Percentiles rank a stretch among this genome's conserved stretches.
Evolutionary conservation across 495 filamentous ascomycete species (phyloP).

Genomic region (Aspergillus mulundensis): DNA sequence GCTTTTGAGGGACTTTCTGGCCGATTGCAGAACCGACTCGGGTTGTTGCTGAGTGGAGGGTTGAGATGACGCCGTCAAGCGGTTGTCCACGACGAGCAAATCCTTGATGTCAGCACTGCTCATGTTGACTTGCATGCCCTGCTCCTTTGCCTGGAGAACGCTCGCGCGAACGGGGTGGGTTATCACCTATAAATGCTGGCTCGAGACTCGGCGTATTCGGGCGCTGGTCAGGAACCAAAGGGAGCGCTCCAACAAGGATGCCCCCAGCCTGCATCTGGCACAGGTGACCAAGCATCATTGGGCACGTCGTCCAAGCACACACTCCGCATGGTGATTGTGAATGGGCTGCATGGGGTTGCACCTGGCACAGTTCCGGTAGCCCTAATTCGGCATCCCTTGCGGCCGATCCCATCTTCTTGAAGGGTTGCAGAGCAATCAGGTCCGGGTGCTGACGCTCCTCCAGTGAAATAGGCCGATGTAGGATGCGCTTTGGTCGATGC

Average conservation of each 20-base stretch:
- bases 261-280: too few species aligned
- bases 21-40: slow-evolving; percentile 1
- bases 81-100: not conserved
- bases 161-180: not conserved
- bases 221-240: too few species aligned
- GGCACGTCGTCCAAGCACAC: not conserved
- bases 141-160: not conserved
- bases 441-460: not conserved
- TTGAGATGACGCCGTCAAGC: not conserved
- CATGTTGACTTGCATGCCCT: not conserved
- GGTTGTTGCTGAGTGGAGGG: not conserved
- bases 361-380: not conserved
- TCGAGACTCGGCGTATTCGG: too few species aligned
- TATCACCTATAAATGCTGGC: not conserved
- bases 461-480: too few species aligned
- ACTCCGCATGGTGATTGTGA: not conserved
- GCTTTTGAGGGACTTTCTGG: slow-evolving; percentile 19
- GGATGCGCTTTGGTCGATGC: too few species aligned
- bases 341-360: not conserved
- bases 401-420: not conserved
- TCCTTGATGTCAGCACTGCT: not conserved
- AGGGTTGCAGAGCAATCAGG: not conserved
- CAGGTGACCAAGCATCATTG: not conserved
- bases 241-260: too few species aligned
- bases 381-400: not conserved